These are phyloP conservation scores for Crepidotus sp. DNA, from an alignment of 1,284 basidiomycete species.

Conservation along the genomic window DNA sequence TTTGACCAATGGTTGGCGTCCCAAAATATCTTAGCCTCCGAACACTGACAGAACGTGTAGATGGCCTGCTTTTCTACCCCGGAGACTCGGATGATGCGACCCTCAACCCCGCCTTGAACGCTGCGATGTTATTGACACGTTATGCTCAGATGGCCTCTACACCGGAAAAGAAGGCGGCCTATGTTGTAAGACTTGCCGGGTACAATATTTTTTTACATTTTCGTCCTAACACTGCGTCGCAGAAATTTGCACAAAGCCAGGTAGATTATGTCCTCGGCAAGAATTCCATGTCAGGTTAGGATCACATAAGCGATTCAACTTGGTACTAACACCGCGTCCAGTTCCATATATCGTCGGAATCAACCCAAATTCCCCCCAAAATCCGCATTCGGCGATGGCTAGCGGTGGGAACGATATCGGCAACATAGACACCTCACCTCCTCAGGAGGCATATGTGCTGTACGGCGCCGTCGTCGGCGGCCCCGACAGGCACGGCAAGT, in stretches of 20 bases:
- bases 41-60: constrained; percentile 28
- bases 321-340: constrained; percentile 19
- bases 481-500: constrained; percentile 68
- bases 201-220: background rate
- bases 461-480: constrained; percentile 88
- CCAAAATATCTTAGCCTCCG: background rate
- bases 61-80: constrained; percentile 70
- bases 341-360: constrained; percentile 76
- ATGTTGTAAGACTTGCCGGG: constrained; percentile 38
- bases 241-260: constrained; percentile 69
- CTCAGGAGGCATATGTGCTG: constrained; percentile 62
- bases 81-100: constrained; percentile 75
- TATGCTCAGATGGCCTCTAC: constrained; percentile 70
- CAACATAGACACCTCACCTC: constrained; percentile 66
- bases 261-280: constrained; percentile 77
- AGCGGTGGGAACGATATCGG: constrained; percentile 68
- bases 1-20: constrained; percentile 41
- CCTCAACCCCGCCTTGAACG: constrained; percentile 81
- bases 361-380: constrained; percentile 83
- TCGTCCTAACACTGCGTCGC: background rate
- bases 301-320: background rate
- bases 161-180: constrained; percentile 46
- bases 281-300: constrained; percentile 72
- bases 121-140: constrained; percentile 71
- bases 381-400: constrained; percentile 83